Conservation (phyloP, 2,329 filamentous ascomycete species). For the Fusarium fujikuroi region DNA sequence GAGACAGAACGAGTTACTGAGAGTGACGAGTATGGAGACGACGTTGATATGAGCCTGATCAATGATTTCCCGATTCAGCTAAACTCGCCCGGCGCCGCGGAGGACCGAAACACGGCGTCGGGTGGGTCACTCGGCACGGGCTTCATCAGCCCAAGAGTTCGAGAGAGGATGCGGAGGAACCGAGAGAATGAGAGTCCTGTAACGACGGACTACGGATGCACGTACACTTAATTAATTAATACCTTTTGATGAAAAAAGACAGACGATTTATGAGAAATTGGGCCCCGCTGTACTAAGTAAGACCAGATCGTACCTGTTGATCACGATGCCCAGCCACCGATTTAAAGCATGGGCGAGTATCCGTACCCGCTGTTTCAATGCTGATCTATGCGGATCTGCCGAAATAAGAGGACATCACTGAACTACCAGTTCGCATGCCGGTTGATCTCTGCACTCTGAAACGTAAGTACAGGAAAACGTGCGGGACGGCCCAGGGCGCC, state of each 20-base stretch:
- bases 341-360: neutral
- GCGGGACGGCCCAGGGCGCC: conserved; percentile 25
- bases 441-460: conserved; percentile 23
- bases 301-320: conserved; percentile 33
- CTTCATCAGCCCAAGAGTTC: conserved; percentile 6
- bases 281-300: neutral
- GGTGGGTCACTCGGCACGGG: conserved; percentile 20
- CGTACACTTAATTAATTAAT: conserved; percentile 12
- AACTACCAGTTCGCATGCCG: neutral
- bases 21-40: conserved; percentile 6
- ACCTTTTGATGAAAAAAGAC: neutral
- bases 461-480: neutral
- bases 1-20: conserved; percentile 44
- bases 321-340: conserved; percentile 27
- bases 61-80: conserved; percentile 17
- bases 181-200: conserved; percentile 20
- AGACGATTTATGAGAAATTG: neutral
- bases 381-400: conserved; percentile 2
- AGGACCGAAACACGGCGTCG: conserved; percentile 12
- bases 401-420: conserved; percentile 1
- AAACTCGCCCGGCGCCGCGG: conserved; percentile 12
- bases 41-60: conserved; percentile 13
- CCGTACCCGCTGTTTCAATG: neutral
- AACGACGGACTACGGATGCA: conserved; percentile 3
- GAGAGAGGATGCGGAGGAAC: conserved; percentile 1